These are phyloP conservation scores for Hexamita inflata DNA, from an alignment of 208 protist genomes.

Conservation along the genomic window DNA sequence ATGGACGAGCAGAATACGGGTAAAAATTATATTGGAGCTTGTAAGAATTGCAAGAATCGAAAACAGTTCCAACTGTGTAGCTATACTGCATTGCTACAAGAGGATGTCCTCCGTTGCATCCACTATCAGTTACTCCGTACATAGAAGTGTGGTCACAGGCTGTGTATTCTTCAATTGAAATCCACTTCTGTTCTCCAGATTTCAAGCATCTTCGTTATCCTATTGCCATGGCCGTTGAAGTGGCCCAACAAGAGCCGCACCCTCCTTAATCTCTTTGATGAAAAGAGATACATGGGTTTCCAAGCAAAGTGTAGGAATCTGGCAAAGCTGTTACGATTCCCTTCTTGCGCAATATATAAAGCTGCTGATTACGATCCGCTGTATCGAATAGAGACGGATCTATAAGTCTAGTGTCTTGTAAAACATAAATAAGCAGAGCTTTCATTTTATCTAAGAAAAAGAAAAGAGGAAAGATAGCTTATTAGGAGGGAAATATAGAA, in stretches of 20 bases:
- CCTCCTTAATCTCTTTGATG: neutral
- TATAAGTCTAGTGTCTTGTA: too few species aligned
- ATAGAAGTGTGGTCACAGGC: neutral
- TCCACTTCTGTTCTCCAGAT: neutral
- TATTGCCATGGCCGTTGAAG: neutral
- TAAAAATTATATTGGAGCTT: neutral
- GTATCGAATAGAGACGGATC: too few species aligned
- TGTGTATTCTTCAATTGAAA: neutral
- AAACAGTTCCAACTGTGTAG: neutral
- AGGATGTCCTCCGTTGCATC: neutral
- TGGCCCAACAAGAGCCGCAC: slow-evolving; percentile 8
- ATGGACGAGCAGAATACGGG: neutral
- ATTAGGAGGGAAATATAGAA: too few species aligned
- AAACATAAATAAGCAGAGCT: too few species aligned
- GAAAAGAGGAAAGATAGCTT: too few species aligned
- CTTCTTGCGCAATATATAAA: too few species aligned
- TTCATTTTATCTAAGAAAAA: too few species aligned
- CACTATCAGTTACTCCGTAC: neutral
- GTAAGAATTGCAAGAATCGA: neutral
- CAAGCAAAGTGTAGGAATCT: too few species aligned
- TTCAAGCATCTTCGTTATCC: slow-evolving; percentile 2
- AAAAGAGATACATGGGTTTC: too few species aligned
- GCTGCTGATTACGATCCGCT: too few species aligned
- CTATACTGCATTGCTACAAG: neutral
- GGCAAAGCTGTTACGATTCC: too few species aligned